phyloP scores from a whole-genome alignment of 1,284 basidiomycete species.

The Volvariella surrecta region DNA sequence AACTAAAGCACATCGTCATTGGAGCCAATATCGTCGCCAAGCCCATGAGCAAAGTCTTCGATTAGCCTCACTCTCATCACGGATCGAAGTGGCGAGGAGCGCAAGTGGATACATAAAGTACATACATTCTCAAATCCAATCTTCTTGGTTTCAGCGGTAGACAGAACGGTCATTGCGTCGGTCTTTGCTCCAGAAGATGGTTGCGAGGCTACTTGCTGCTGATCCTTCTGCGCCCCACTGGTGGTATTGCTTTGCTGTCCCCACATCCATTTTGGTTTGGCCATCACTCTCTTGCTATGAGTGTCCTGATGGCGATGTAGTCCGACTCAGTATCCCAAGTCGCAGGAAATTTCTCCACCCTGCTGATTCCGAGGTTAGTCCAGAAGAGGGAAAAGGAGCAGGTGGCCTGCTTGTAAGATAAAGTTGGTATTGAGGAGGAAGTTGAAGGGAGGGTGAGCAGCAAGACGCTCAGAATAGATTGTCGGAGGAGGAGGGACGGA shows the following conservation, averaged over 20 bases:
- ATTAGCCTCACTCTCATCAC: background rate
- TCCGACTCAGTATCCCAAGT: too few relatives aligned
- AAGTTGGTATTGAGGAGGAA: too few relatives aligned
- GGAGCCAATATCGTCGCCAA: background rate
- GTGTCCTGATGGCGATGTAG: too few relatives aligned
- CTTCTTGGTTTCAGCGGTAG: constrained; percentile 64
- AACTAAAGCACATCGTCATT: constrained; percentile 38
- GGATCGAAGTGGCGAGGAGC: constrained; percentile 3
- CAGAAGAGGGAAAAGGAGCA: too few relatives aligned
- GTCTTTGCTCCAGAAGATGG: constrained; percentile 14
- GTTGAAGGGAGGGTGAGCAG: too few relatives aligned
- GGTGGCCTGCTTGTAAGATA: too few relatives aligned
- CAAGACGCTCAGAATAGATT: too few relatives aligned
- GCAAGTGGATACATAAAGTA: constrained; percentile 12
- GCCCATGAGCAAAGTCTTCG: background rate
- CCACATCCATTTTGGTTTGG: constrained; percentile 34
- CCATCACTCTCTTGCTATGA: constrained; percentile 22
- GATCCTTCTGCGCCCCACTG: too few relatives aligned
- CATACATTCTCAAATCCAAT: constrained; percentile 93
- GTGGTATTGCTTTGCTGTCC: too few relatives aligned
- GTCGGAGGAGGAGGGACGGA: too few relatives aligned
- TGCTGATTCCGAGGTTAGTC: too few relatives aligned
- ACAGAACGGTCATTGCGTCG: constrained; percentile 19
- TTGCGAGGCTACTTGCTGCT: background rate
- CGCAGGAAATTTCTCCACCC: too few relatives aligned